Conservation (phyloP, 164 flowering plant species). For the Dillenia suffruticosa region DNA sequence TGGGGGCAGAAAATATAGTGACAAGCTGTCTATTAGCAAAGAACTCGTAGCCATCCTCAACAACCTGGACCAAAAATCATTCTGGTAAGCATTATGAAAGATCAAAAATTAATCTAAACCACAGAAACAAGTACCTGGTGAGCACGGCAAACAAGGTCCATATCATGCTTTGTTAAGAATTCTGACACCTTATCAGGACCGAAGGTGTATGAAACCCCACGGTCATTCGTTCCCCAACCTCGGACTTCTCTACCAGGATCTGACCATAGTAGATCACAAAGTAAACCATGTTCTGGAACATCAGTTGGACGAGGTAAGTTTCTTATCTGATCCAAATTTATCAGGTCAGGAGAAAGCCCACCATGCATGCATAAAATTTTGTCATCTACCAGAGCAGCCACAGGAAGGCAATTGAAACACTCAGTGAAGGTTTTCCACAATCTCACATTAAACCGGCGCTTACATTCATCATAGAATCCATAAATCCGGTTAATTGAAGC, state of each 20-base stretch:
- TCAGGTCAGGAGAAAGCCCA: slow-evolving; percentile 82
- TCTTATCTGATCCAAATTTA: slow-evolving; percentile 61
- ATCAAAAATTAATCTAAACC: neutral
- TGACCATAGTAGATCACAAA: slow-evolving; percentile 88
- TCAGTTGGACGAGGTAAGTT: slow-evolving; percentile 65
- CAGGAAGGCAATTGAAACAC: slow-evolving; percentile 84
- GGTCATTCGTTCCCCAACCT: slow-evolving; percentile 87
- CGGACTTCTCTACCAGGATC: slow-evolving; percentile 66
- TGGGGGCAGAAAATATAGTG: slow-evolving; percentile 84
- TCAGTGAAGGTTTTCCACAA: slow-evolving; percentile 77
- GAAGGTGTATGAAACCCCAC: slow-evolving; percentile 86
- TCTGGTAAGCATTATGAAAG: neutral
- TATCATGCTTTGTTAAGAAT: slow-evolving; percentile 62
- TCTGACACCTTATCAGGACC: slow-evolving; percentile 71
- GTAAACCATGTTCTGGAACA: slow-evolving; percentile 81
- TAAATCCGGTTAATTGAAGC: slow-evolving; percentile 82
- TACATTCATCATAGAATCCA: slow-evolving; percentile 91
- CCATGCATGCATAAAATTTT: slow-evolving; percentile 94
- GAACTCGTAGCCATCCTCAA: slow-evolving; percentile 89
- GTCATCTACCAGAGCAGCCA: slow-evolving; percentile 81
- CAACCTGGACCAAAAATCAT: slow-evolving; percentile 49
- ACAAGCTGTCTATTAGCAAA: slow-evolving; percentile 84
- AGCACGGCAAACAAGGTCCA: slow-evolving; percentile 87
- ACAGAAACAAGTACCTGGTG: slow-evolving; percentile 52
- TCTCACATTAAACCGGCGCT: slow-evolving; percentile 73